Conservation (phyloP, 345 rosid species). For the Citrus glauca region DNA sequence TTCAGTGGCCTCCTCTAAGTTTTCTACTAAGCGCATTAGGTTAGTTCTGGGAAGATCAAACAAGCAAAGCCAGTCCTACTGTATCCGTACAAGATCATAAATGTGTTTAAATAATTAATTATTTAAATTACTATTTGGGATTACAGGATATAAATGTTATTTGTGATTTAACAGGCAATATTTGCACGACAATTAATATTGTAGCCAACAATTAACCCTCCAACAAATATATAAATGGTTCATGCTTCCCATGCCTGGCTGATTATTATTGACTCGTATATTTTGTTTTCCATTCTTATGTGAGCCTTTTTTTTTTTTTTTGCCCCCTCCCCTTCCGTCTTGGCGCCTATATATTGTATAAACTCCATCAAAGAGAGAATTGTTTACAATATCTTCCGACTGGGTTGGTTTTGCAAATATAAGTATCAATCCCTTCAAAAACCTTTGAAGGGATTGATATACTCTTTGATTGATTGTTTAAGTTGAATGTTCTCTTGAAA, state of each 20-base stretch:
- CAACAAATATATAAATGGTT: background rate
- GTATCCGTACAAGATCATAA: background rate
- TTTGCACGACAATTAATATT: background rate
- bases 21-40: background rate
- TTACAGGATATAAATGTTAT: background rate
- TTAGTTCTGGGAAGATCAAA: too few species aligned
- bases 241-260: background rate
- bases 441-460: background rate
- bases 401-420: background rate
- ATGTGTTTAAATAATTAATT: background rate
- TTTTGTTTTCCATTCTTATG: background rate
- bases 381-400: background rate
- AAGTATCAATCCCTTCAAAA: too few species aligned
- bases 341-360: background rate
- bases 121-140: background rate
- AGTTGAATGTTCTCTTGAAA: background rate
- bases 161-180: background rate
- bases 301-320: too few species aligned
- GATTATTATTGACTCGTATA: background rate
- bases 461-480: background rate
- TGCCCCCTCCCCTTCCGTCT: fast-evolving
- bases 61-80: background rate
- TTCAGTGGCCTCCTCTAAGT: slow-evolving; percentile 16
- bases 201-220: background rate
- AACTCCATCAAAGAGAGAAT: background rate